These are phyloP conservation scores for Trichoderma cornu-damae DNA, from an alignment of 2,329 filamentous ascomycete species.

Conservation along the genomic window DNA sequence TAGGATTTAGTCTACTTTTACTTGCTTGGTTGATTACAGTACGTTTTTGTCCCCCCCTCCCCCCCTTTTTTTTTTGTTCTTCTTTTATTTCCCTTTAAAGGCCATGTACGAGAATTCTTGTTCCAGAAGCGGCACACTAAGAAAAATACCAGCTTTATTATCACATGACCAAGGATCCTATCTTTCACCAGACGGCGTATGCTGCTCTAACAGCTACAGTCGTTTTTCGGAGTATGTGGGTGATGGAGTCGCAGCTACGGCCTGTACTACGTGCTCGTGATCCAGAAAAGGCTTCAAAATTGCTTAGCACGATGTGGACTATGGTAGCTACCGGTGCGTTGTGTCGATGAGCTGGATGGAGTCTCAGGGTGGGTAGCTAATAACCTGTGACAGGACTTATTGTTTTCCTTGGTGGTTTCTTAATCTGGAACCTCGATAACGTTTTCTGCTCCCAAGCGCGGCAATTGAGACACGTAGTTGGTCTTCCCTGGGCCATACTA, in stretches of 20 bases:
- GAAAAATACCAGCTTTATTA: conserved; percentile 48
- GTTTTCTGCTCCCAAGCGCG: conserved; percentile 64
- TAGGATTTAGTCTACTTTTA: conserved; percentile 53
- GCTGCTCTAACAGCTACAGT: conserved; percentile 65
- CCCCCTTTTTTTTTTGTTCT: too few species aligned
- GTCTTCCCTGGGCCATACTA: conserved; percentile 74
- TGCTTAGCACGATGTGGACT: conserved; percentile 64
- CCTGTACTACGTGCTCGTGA: conserved; percentile 43
- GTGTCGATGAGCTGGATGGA: not conserved
- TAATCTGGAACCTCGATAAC: conserved; percentile 76
- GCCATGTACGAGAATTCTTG: not conserved
- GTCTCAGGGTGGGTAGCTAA: not conserved
- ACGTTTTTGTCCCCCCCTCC: too few species aligned
- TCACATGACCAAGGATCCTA: conserved; percentile 73
- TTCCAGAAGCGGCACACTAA: not conserved
- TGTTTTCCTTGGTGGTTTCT: conserved; percentile 69
- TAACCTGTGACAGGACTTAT: conserved; percentile 36
- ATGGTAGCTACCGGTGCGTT: conserved; percentile 56
- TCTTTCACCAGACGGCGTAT: conserved; percentile 78
- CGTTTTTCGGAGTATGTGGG: conserved; percentile 67
- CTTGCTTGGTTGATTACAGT: conserved; percentile 67
- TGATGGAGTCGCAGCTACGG: conserved; percentile 55
- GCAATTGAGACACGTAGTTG: conserved; percentile 60
- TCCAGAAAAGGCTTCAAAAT: conserved; percentile 44
- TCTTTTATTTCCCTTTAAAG: not conserved